Conservation (phyloP, 176 grass and related monocot species). For the Juncus effusus region DNA sequence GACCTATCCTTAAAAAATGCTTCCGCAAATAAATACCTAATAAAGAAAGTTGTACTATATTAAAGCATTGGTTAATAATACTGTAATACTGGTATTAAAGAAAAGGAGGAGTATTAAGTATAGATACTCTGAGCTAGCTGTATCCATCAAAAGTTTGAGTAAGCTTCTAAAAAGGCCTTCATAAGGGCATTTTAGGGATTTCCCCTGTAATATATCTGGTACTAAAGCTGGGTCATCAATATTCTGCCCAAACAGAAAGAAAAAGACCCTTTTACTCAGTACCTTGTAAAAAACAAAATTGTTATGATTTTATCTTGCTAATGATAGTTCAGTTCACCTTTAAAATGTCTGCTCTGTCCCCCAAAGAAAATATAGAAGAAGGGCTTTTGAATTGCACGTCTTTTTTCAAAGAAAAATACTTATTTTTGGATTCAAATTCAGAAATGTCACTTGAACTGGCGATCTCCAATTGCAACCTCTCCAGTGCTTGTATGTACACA, state of each 20-base stretch:
- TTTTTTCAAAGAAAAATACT: conserved; percentile 53
- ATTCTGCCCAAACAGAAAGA: conserved; percentile 42
- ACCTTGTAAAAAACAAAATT: background rate
- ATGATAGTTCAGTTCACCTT: conserved; percentile 30
- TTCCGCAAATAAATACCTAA: conserved; percentile 73
- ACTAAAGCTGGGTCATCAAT: conserved; percentile 77
- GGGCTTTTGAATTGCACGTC: conserved; percentile 54
- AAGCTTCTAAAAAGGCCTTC: conserved; percentile 88
- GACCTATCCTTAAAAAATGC: conserved; percentile 70
- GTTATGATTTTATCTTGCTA: no score
- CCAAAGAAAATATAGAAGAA: conserved; percentile 77
- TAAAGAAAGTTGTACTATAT: conserved; percentile 1
- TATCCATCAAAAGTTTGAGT: conserved; percentile 92
- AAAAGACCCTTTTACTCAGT: background rate
- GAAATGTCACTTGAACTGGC: conserved; percentile 48
- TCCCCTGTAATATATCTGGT: conserved; percentile 72
- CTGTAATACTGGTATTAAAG: background rate
- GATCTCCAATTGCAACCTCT: conserved; percentile 55
- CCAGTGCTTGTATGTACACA: conserved; percentile 79
- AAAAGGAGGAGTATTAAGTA: conserved; percentile 3
- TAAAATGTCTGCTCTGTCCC: conserved; percentile 75
- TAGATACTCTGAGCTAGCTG: conserved; percentile 76
- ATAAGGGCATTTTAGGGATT: conserved; percentile 63
- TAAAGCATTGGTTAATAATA: background rate
- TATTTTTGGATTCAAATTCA: conserved; percentile 50